Percentiles rank a stretch among this genome's conserved stretches.
Evolutionary conservation across 2,329 filamentous ascomycete species (phyloP).

Genomic region (Sphaerulina populicola): DNA sequence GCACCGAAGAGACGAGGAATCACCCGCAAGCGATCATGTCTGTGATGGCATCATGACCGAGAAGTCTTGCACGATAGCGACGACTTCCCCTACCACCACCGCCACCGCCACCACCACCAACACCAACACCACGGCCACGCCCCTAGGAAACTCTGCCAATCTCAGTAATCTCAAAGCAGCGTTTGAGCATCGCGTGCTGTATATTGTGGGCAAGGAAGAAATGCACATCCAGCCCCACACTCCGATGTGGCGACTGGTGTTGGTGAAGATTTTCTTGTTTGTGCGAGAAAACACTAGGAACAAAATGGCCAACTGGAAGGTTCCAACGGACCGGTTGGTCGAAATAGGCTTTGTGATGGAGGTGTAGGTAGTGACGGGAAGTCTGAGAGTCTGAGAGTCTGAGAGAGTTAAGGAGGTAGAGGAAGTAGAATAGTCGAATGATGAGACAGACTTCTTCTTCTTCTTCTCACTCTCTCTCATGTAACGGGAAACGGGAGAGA

Average conservation of each 20-base stretch:
- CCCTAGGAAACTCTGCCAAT: conserved; percentile 3
- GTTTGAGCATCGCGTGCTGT: conserved; percentile 19
- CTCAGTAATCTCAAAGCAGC: conserved; percentile 15
- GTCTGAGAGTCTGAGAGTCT: no score
- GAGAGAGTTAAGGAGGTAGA: no score
- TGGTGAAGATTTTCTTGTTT: conserved; percentile 53
- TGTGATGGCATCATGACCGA: not conserved
- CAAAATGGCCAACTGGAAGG: conserved; percentile 54
- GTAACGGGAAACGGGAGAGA: no score
- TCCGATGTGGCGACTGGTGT: conserved; percentile 33
- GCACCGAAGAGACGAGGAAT: not conserved
- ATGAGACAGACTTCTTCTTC: no score
- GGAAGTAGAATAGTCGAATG: no score
- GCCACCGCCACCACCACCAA: no score
- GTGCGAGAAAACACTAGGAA: conserved; percentile 57
- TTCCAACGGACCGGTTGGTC: conserved; percentile 53
- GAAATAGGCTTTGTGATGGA: conserved; percentile 55
- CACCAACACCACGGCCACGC: no score
- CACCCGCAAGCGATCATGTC: not conserved
- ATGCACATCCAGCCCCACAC: conserved; percentile 18
- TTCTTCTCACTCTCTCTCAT: no score
- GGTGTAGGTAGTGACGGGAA: not conserved
- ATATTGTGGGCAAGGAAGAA: conserved; percentile 25
- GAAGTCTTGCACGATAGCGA: not conserved
- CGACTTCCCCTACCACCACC: no score